phyloP scores from a whole-genome alignment of 768 basidiomycete genomes.

The Tulasnella sp. region DNA sequence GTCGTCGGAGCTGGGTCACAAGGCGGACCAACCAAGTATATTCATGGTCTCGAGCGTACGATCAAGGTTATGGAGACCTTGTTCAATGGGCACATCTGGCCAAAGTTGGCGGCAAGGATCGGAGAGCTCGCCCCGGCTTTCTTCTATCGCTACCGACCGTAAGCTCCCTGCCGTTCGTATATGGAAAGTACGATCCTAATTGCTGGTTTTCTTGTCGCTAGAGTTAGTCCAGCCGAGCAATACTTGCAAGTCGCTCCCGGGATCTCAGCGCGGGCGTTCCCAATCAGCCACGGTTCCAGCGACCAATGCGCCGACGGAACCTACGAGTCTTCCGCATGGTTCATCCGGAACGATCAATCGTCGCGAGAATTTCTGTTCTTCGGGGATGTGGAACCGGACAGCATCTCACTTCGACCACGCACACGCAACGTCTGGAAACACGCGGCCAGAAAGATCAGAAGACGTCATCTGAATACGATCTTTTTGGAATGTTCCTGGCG shows the following conservation, averaged over 20 bases:
- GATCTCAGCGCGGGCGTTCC: slow-evolving; percentile 54
- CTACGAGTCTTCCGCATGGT: slow-evolving; percentile 79
- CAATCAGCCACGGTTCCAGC: slow-evolving; percentile 54
- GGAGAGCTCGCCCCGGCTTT: slow-evolving; percentile 36
- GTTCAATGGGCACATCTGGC: slow-evolving; percentile 72
- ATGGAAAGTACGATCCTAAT: slow-evolving; percentile 10
- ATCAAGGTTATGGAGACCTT: slow-evolving; percentile 57
- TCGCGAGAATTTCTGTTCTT: slow-evolving; percentile 78
- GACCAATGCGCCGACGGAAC: slow-evolving; percentile 27
- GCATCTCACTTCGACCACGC: slow-evolving; percentile 44
- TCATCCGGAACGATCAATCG: slow-evolving; percentile 50
- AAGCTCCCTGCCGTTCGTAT: slow-evolving; percentile 22
- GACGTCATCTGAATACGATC: slow-evolving; percentile 53
- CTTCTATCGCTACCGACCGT: slow-evolving; percentile 56
- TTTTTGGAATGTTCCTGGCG: slow-evolving; percentile 96
- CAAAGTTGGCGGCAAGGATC: slow-evolving; percentile 67
- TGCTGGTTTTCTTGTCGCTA: slow-evolving; percentile 22
- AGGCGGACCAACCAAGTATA: slow-evolving; percentile 45
- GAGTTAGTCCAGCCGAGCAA: slow-evolving; percentile 39
- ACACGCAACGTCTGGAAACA: slow-evolving; percentile 68
- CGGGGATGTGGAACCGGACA: slow-evolving; percentile 87
- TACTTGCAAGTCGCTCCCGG: slow-evolving; percentile 43
- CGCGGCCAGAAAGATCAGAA: slow-evolving; percentile 62
- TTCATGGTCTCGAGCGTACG: slow-evolving; percentile 48
- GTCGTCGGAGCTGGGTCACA: slow-evolving; percentile 76